phyloP scores from a whole-genome alignment of 2,329 filamentous ascomycete genomes.

The Cladosporium velox region DNA sequence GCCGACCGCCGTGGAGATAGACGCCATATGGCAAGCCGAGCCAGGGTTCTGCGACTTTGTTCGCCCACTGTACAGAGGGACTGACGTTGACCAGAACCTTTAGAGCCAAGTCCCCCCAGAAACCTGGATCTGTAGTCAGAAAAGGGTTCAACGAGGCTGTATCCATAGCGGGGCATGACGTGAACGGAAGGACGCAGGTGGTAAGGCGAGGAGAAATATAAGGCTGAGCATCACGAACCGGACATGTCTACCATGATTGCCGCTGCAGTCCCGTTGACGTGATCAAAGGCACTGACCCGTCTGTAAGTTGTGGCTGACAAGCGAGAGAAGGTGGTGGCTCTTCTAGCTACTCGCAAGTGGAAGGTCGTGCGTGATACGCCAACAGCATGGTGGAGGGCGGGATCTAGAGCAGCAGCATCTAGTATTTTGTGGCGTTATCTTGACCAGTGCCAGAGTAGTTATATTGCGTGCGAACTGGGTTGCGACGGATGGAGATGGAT shows the following conservation, averaged over 20 bases:
- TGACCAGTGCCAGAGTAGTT: background rate
- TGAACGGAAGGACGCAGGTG: background rate
- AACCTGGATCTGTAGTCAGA: slow-evolving; percentile 27
- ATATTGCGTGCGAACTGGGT: slow-evolving; percentile 13
- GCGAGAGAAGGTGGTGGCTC: background rate
- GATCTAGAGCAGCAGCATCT: background rate
- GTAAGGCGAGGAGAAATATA: background rate
- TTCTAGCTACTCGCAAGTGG: background rate
- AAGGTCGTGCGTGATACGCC: background rate
- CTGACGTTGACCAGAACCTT: slow-evolving; percentile 33
- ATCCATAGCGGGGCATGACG: slow-evolving; percentile 5
- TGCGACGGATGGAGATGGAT: background rate
- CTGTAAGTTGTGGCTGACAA: background rate
- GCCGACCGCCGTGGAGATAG: slow-evolving; percentile 33
- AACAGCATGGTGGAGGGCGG: background rate
- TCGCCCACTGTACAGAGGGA: slow-evolving; percentile 37
- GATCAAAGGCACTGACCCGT: slow-evolving; percentile 6
- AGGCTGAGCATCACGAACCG: slow-evolving; percentile 9
- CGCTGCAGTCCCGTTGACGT: slow-evolving; percentile 4
- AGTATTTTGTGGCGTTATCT: background rate
- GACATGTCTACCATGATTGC: slow-evolving; percentile 14
- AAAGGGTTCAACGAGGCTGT: slow-evolving; percentile 18
- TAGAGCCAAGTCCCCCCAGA: slow-evolving; percentile 35
- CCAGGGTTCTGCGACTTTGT: slow-evolving; percentile 34
- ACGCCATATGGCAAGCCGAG: slow-evolving; percentile 37